Percentiles rank a stretch among this genome's conserved stretches.
These are phyloP conservation scores for Lactarius tabidus DNA, from an alignment of 768 basidiomycete genomes.

Conservation along the genomic window DNA sequence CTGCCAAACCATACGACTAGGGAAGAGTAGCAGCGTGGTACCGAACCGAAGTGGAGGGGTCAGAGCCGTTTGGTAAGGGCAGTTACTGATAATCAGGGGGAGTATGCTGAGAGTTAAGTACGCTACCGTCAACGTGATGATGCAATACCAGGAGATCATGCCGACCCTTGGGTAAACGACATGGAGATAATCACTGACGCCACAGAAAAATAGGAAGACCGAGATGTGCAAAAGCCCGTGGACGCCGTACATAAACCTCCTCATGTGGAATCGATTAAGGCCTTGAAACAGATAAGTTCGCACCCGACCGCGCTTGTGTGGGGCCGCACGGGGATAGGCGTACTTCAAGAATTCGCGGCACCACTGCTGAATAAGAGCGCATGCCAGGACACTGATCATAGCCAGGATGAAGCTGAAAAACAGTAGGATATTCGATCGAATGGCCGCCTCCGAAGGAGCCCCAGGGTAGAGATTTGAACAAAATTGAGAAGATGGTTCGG, in stretches of 20 bases:
- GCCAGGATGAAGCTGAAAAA: slow-evolving; percentile 12
- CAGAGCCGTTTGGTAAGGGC: slow-evolving; percentile 18
- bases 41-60: background rate
- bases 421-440: slow-evolving; percentile 16
- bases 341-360: slow-evolving; percentile 1
- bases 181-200: slow-evolving; percentile 10
- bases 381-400: slow-evolving; percentile 12
- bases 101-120: slow-evolving; percentile 7
- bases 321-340: background rate
- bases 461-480: background rate
- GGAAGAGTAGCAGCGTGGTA: background rate
- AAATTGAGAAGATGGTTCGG: background rate
- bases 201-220: slow-evolving; percentile 14
- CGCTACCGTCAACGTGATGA: background rate
- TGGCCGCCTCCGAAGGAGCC: background rate
- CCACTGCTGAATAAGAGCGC: slow-evolving; percentile 21
- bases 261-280: slow-evolving; percentile 2
- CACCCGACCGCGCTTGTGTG: slow-evolving; percentile 11
- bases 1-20: background rate
- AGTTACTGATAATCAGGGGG: slow-evolving; percentile 8
- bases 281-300: slow-evolving; percentile 13
- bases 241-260: slow-evolving; percentile 6
- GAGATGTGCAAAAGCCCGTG: slow-evolving; percentile 9
- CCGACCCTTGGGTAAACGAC: background rate
- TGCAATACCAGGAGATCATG: background rate